A percentile compares a stretch with the other conserved stretches of the same genome.
These are phyloP conservation scores for barley (Hordeum vulgare) DNA, from an alignment of 176 grass and related monocot species.

Conservation along the genomic window MorexV3_pseudomolecules_assembly NC_058522.1:277461913-277462412, in stretches of 20 bases:
- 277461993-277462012: slow-evolving; percentile 7
- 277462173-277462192: not conserved
- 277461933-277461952: not conserved
- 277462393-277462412: not conserved
- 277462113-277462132: not conserved
- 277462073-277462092: not conserved
- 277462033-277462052: not conserved
- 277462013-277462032: slow-evolving; percentile 2
- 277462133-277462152: not conserved
- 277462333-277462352: not conserved
- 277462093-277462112: not conserved
- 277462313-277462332: not conserved
- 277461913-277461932: slow-evolving; percentile 4
- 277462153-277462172: not conserved
- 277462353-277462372: not conserved
- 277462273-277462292: not conserved
- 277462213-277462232: slow-evolving; percentile 20
- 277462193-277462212: not conserved
- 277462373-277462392: not conserved
- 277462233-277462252: slow-evolving; percentile 26
- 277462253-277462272: slow-evolving; percentile 23
- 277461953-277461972: not conserved
- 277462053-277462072: not conserved
- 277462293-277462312: not conserved
- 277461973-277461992: slow-evolving; percentile 14